Evolutionary conservation across 306 rosid genomes (phyloP).

Genomic region (Cucurbita argyrosperma): DNA sequence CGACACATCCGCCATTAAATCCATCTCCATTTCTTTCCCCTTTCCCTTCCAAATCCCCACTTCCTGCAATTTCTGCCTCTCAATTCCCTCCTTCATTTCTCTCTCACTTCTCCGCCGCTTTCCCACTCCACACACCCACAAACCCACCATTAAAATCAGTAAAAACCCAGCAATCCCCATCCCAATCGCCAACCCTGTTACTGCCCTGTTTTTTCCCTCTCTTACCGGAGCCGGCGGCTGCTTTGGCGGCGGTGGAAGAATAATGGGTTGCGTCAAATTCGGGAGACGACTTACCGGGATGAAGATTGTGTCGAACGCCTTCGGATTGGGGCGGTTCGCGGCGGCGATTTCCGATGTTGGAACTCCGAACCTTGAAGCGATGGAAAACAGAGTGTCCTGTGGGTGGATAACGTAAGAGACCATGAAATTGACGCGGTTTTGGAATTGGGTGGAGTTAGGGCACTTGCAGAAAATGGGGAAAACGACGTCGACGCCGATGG

Average conservation of each 20-base stretch:
- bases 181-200: constrained; percentile 57
- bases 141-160: constrained; percentile 31
- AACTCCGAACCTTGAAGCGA: constrained; percentile 41
- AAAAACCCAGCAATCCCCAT: constrained; percentile 42
- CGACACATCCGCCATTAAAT: constrained; percentile 70
- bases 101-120: constrained; percentile 12
- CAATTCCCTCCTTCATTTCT: constrained; percentile 14
- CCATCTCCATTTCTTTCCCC: constrained; percentile 28
- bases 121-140: constrained; percentile 40
- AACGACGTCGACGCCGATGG: constrained; percentile 25
- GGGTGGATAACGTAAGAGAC: constrained; percentile 71
- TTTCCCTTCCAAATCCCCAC: constrained; percentile 11
- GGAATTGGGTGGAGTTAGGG: constrained; percentile 27
- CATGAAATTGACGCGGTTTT: constrained; percentile 13
- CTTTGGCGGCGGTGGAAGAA: constrained; percentile 7
- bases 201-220: constrained; percentile 25
- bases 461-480: constrained; percentile 81
- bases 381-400: constrained; percentile 32
- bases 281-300: constrained; percentile 52
- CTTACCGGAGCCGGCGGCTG: constrained; percentile 1
- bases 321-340: constrained; percentile 14
- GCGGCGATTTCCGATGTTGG: constrained; percentile 16
- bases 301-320: constrained; percentile 41
- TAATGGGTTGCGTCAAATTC: constrained; percentile 37
- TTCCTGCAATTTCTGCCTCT: constrained; percentile 4